Conservation (phyloP, 441 rosid genomes). For the Adansonia madagascariensis region DNA sequence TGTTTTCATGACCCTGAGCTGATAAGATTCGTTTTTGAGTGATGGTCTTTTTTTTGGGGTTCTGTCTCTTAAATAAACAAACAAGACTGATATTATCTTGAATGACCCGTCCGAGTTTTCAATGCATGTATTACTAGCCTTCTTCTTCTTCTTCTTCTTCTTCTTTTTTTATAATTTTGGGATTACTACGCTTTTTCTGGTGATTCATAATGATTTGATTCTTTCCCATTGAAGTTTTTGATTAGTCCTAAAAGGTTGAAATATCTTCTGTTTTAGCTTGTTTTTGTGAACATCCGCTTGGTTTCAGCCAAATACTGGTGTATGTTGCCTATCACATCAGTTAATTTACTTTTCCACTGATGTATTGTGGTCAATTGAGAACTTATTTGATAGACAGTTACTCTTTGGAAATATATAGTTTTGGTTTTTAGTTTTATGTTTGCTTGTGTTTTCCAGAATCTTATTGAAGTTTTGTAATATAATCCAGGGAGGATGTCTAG, state of each 20-base stretch:
- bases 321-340: not conserved
- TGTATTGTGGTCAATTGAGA: not conserved
- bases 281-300: not conserved
- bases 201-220: conserved; percentile 8
- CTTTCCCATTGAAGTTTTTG: conserved; percentile 7
- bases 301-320: not conserved
- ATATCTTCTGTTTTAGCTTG: not conserved
- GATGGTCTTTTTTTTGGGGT: not conserved
- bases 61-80: not conserved
- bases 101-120: not conserved
- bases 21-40: not conserved
- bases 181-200: not conserved
- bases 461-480: not conserved
- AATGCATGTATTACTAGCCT: not conserved
- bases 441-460: not conserved
- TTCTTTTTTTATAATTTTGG: not conserved
- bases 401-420: not conserved
- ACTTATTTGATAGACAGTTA: not conserved
- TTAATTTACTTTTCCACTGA: not conserved
- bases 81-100: not conserved
- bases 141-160: not conserved
- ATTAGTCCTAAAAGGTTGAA: not conserved
- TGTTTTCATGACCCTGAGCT: not conserved
- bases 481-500: not conserved
- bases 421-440: not conserved